Base-by-base conservation (phyloP, 139 green algal species). In the Desmodesmus armatus region DNA sequence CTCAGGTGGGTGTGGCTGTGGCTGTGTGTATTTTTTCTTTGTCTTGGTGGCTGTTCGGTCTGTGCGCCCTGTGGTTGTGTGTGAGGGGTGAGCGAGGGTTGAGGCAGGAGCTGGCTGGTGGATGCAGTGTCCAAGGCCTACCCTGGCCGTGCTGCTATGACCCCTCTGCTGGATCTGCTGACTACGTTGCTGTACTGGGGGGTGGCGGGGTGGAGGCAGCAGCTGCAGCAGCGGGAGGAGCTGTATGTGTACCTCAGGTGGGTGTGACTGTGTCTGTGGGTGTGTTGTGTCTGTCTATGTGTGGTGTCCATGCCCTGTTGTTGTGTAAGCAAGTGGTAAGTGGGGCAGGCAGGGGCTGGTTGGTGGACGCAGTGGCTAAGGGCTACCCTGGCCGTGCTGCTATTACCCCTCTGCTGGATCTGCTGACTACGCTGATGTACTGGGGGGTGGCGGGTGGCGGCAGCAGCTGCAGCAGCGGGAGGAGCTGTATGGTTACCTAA, bases 111-210 rank as follows among this genome's bases (percentile, higher is more conserved):
- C 19, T 78, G 66, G 25, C 87, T 96, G 80, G 92, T 98, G 47
- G 78, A 89, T 0, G 86, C 85, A 2, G 91, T 98, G 33, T 96
- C 95, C 58, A 75, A 80, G 55, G 58, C 88, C 19, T 98, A 98
- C 86, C 94, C 96, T 2, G 96, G 96, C 0, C 90, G 97, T 0
- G 97, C 97, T 4, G 93, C 90, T 55, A 88, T 95, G 49, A 77
- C 91, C 0, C 84, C 94, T 1, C 83, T 95, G 44, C 79, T 99
- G 47, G 97, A 99, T 83, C 65, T 99, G 47, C 75, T 98, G 62
- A 98, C 98, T 62, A 99, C 97, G 5, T 88, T 99, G 79, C 91
- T 99, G 72, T 95, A 97, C 66, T 95, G 94, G 91, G 97, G 97
- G 0, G 84, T 72, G 1, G n/a, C 82, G 3, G 94, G 94, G 11